Base-by-base conservation (phyloP, 164 flowering plant species). In the Akebia trifoliata region DNA sequence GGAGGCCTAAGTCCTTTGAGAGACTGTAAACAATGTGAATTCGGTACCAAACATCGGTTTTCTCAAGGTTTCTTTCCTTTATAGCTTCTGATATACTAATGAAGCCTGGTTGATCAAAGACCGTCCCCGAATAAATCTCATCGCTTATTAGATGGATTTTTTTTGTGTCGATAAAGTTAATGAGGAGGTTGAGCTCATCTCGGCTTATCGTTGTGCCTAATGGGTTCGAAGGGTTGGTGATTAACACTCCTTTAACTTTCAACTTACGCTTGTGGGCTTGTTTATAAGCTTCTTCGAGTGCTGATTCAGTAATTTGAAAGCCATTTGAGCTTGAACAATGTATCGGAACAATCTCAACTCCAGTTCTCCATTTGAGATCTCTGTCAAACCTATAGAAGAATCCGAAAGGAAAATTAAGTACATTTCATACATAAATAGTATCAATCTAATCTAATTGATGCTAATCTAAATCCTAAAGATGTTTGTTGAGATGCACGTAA, bases 211-310 rank as follows among this genome's bases (percentile, higher is more conserved):
- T 63, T 17, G 76, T 76, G 54, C 79, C 79, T 1, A 76, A 35
- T 10, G 79, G 79, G 25, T 72, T 76, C 4, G 78, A 76, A 1
- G 79, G 78, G 57, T 72, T 75, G 43, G 76, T 72, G 49, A 75
- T 55, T n/a, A 76, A 30, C 0, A 76, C 65, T 2, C 76, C 79
- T 56, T 72, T 76, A 1, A 76, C 76, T 46, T 48, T 67, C 40
- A 72, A 48, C 30, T 64, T 51, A 4, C 29, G 69, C 25, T 58
- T 69, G 4, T 44, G 58, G 9, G 80, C 80, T 17, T 9, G 35
- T 32, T 56, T 29, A 47, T 70, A 68, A 12, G 77, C 80, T 22
- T 67, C 64, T 51, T 76, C 77, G 7, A 72, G 63, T 14, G 77
- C 76, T 1, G 50, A 31, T 54, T 70, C 53, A 8, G 75, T 72